These are phyloP conservation scores for Gentiana macrophylla DNA, from an alignment of 257 asterid species.

Conservation along the genomic window DNA sequence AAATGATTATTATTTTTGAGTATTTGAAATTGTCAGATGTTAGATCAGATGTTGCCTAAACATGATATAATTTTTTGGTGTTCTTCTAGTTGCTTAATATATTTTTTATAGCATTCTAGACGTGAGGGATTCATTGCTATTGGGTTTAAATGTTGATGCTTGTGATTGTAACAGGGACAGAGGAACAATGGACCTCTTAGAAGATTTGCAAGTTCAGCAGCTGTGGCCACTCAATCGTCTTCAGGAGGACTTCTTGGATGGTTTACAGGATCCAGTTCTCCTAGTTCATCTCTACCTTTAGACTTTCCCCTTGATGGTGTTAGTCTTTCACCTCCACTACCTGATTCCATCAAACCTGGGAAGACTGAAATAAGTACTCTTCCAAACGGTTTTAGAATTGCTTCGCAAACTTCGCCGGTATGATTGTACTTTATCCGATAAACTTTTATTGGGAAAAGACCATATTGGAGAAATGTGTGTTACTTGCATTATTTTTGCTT, in stretches of 20 bases:
- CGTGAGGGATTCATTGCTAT: neutral
- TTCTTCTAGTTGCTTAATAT: neutral
- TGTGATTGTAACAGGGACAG: conserved; percentile 30
- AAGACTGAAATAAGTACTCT: conserved; percentile 67
- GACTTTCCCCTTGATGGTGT: conserved; percentile 70
- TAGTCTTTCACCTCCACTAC: conserved; percentile 53
- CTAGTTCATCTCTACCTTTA: conserved; percentile 52
- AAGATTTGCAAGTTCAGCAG: conserved; percentile 64
- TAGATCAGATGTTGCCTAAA: too few relatives aligned
- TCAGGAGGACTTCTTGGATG: conserved; percentile 59
- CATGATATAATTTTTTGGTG: too few relatives aligned
- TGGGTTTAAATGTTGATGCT: neutral
- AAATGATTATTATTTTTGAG: neutral
- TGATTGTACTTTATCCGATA: conserved; percentile 5
- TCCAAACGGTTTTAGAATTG: conserved; percentile 62
- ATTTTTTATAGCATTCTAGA: neutral
- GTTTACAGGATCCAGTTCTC: conserved; percentile 49
- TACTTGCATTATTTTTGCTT: neutral
- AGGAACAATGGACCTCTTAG: conserved; percentile 32
- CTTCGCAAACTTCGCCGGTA: conserved; percentile 79
- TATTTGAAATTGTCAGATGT: neutral
- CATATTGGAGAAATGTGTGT: neutral
- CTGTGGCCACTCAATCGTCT: conserved; percentile 46
- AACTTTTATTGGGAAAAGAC: neutral
- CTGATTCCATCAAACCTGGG: conserved; percentile 69